Base-by-base conservation (phyloP, 345 rosid species). In the Rhizophora apiculata region DNA sequence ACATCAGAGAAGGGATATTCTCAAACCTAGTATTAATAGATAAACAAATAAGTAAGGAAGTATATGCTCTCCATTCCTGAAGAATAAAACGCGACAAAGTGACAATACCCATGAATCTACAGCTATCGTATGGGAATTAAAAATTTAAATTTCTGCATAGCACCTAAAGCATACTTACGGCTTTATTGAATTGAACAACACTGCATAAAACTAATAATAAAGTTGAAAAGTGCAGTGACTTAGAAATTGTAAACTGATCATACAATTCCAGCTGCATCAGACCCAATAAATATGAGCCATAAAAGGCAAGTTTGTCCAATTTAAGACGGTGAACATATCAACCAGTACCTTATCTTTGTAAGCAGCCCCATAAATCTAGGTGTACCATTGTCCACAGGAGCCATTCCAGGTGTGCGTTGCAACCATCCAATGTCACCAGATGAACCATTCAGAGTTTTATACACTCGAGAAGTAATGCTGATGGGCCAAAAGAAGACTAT, bases 401-500 rank as follows among this genome's bases (percentile, higher is more conserved):
- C 80, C 85, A 89, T 82, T 75, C 82, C 88, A 43, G 87, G 87
- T 26, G 85, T 65, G 43, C 7, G 59, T 80, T 85, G 89, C 68
- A 89, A 70, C 95, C 90, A 89, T 61, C 95, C 95, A 60, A 89
- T 87, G 77, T 87, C 95, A 72, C 82, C 84, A 49, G 85, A 78
- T 65, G 95, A 89, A 68, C 91, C 95, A 20, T 34, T 80, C 72
- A 87, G 68, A 8, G 91, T 82, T 78, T 63, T 89, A 63, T 57
- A 75, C 53, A 87, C 67, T 58, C 90, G 83, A 75, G 89, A 81
- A 49, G 60, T 66, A 73, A 89, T 55, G 67, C 95, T 87, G 87
- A 67, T 64, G 46, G 29, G 37, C 21, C 59, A 68, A 80, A 68
- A 62, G 16, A 52, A 19, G 29, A 51, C 37, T 15, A 54, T 37